A percentile compares a stretch with the other conserved stretches of the same genome.
Conservation (phyloP, 2,329 filamentous ascomycete species). For the Apiospora hydei region DNA sequence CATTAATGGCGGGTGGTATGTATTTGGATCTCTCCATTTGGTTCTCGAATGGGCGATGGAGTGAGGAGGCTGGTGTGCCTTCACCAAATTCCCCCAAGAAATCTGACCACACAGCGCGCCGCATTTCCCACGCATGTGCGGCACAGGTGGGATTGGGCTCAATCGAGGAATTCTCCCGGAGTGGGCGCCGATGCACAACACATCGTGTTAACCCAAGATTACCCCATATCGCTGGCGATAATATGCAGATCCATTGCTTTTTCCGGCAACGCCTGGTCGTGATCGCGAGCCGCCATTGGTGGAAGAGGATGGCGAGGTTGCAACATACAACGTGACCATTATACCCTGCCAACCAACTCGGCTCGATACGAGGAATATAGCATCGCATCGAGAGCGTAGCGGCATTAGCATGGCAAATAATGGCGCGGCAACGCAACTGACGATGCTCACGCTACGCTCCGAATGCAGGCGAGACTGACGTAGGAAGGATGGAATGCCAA, state of each 20-base stretch:
- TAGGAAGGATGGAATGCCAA: slow-evolving; percentile 5
- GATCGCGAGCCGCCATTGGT: neutral
- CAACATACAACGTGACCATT: slow-evolving; percentile 11
- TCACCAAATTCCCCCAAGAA: neutral
- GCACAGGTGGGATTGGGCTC: slow-evolving; percentile 8
- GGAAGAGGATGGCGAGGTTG: neutral
- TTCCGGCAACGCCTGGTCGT: neutral
- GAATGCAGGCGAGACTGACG: neutral
- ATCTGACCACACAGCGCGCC: neutral
- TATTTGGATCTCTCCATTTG: neutral
- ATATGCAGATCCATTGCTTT: neutral
- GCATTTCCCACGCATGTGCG: neutral
- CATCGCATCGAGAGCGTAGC: neutral
- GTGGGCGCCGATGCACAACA: neutral
- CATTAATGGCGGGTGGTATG: neutral
- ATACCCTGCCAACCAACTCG: neutral
- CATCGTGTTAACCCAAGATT: slow-evolving; percentile 4
- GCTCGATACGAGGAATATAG: neutral
- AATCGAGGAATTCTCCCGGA: neutral
- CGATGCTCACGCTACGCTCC: neutral
- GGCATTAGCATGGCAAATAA: neutral
- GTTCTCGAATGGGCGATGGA: neutral
- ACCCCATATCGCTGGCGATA: neutral
- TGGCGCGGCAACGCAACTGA: slow-evolving; percentile 5
- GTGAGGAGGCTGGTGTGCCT: neutral